Evolutionary conservation across 2,329 filamentous ascomycete genomes (phyloP).

Genomic region (Diaporthe longicolla): DNA sequence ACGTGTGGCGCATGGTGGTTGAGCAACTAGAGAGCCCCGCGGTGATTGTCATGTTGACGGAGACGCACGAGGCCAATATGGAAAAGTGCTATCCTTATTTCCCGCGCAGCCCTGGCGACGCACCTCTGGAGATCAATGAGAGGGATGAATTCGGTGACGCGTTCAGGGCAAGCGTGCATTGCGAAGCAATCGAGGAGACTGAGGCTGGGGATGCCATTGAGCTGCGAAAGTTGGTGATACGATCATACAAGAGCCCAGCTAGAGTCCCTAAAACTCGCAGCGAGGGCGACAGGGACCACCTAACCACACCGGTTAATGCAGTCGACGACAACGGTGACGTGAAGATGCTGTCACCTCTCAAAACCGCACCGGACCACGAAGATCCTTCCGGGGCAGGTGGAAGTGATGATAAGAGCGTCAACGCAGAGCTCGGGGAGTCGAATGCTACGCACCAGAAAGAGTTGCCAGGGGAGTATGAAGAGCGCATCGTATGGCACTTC

Average conservation of each 20-base stretch:
- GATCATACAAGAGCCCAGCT: constrained; percentile 54
- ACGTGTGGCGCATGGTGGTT: constrained; percentile 97
- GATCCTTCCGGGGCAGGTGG: not conserved
- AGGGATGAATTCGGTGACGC: constrained; percentile 75
- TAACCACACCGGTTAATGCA: not conserved
- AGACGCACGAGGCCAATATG: constrained; percentile 81
- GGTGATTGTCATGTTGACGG: constrained; percentile 95
- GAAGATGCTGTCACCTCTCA: constrained; percentile 43
- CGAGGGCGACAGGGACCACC: constrained; percentile 17
- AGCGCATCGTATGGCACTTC: constrained; percentile 83
- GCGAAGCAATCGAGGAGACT: constrained; percentile 73
- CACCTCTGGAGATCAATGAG: constrained; percentile 72
- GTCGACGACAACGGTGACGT: constrained; percentile 42
- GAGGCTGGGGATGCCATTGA: constrained; percentile 73
- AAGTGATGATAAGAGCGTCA: constrained; percentile 23
- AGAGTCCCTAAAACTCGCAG: constrained; percentile 10
- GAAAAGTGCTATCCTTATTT: constrained; percentile 95
- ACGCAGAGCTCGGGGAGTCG: constrained; percentile 18
- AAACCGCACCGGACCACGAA: not conserved
- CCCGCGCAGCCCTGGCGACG: constrained; percentile 69
- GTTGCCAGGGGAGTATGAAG: constrained; percentile 54
- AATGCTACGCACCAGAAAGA: constrained; percentile 45
- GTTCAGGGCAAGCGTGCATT: constrained; percentile 77
- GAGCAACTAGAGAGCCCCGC: constrained; percentile 80
- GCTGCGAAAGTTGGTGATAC: constrained; percentile 79